phyloP scores from a whole-genome alignment of 257 asterid species.

The Solanum corneliomulleri region DNA sequence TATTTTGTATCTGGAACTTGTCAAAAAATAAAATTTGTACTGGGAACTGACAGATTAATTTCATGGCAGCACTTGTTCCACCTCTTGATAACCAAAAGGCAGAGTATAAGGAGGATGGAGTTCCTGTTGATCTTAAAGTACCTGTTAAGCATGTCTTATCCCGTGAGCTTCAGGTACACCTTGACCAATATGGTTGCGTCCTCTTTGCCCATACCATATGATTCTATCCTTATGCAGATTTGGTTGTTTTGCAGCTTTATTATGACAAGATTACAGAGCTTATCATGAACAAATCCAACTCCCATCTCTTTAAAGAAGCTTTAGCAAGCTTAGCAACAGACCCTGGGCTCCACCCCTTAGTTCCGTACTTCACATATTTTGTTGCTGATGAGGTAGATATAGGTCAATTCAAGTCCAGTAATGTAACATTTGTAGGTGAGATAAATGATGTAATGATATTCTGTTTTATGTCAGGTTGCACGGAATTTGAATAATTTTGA shows the following conservation, averaged over 20 bases:
- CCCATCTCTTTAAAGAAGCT: constrained; percentile 71
- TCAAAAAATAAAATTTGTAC: background rate
- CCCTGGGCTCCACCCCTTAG: constrained; percentile 95
- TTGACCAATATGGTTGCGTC: constrained; percentile 3
- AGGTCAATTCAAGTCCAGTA: background rate
- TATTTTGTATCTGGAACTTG: background rate
- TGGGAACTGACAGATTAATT: background rate
- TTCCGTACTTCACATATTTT: constrained; percentile 90
- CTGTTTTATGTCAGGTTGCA: constrained; percentile 54
- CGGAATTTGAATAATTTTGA: constrained; percentile 62
- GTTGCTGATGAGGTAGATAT: constrained; percentile 78
- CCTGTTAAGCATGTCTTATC: constrained; percentile 94
- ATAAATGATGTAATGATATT: background rate
- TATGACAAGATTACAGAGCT: constrained; percentile 94
- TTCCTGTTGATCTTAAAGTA: constrained; percentile 69
- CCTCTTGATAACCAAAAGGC: constrained; percentile 61
- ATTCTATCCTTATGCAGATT: background rate
- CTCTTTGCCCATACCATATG: constrained; percentile 1
- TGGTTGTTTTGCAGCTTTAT: constrained; percentile 65
- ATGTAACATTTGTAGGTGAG: background rate
- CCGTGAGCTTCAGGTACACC: constrained; percentile 89
- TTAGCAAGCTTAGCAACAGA: constrained; percentile 89
- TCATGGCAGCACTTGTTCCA: constrained; percentile 40
- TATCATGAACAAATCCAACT: constrained; percentile 57
- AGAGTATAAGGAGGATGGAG: constrained; percentile 82